Percentiles rank a stretch among this genome's conserved stretches.
These are phyloP conservation scores for Entonaema liquescens DNA, from an alignment of 495 filamentous ascomycete genomes.

Conservation along the genomic window DNA sequence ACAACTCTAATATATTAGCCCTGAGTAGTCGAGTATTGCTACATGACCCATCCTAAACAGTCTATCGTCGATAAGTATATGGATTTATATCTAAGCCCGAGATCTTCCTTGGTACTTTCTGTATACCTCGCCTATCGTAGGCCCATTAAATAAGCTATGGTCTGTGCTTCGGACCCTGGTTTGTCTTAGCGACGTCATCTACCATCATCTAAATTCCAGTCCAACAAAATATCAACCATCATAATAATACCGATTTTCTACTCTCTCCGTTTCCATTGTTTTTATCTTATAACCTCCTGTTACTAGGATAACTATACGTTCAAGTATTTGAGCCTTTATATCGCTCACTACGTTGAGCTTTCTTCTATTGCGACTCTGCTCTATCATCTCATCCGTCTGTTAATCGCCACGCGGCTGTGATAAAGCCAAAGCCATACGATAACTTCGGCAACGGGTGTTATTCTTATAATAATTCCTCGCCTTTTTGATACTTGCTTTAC, in stretches of 20 bases:
- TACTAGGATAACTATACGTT: too few species aligned
- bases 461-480: too few species aligned
- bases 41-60: too few species aligned
- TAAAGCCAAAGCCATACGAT: too few species aligned
- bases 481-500: background rate
- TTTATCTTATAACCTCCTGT: background rate
- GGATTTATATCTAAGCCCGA: background rate
- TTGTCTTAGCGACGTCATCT: constrained; percentile 33
- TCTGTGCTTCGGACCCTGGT: constrained; percentile 18
- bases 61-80: background rate
- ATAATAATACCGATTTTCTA: background rate
- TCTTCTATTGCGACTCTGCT: too few species aligned
- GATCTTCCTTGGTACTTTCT: background rate
- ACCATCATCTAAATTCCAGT: constrained; percentile 25
- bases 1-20: too few species aligned
- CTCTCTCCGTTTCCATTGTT: background rate
- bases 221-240: background rate
- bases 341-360: too few species aligned
- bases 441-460: too few species aligned
- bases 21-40: too few species aligned
- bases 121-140: background rate
- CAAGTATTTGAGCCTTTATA: too few species aligned
- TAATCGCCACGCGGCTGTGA: too few species aligned
- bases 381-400: too few species aligned
- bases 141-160: constrained; percentile 29